A percentile compares a stretch with the other conserved stretches of the same genome.
phyloP scores from a whole-genome alignment of 345 rosid species.

The Salix suchowensis region DNA sequence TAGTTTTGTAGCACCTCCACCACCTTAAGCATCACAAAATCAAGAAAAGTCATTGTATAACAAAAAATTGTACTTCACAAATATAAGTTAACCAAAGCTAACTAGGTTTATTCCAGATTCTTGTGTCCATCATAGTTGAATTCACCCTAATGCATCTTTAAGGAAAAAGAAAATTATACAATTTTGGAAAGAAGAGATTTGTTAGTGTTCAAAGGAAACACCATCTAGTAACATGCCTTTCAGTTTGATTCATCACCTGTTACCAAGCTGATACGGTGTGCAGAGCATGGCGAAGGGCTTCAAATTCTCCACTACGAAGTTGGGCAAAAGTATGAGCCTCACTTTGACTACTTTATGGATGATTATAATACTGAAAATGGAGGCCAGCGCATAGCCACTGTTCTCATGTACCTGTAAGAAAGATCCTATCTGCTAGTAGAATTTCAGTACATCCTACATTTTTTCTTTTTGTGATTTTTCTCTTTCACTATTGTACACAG shows the following conservation, averaged over 20 bases:
- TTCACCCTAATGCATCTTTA: not conserved
- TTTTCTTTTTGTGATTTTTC: constrained; percentile 7
- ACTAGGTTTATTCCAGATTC: not conserved
- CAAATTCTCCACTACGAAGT: constrained; percentile 91
- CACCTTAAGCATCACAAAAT: not conserved
- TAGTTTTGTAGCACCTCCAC: not conserved
- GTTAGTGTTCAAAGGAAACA: not conserved
- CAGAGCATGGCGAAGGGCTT: constrained; percentile 96
- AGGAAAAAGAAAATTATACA: not conserved
- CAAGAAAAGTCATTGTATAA: not conserved
- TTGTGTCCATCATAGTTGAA: not conserved
- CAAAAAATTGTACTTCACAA: not conserved
- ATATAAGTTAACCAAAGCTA: not conserved
- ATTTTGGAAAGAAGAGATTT: not conserved
- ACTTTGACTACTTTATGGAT: constrained; percentile 83
- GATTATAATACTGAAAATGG: constrained; percentile 83
- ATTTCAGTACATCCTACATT: not conserved
- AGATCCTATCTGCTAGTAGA: not conserved
- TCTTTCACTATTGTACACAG: constrained; percentile 40
- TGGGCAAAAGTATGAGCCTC: constrained; percentile 95
- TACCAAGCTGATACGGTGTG: constrained; percentile 13
- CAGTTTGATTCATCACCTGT: not conserved
- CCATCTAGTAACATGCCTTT: not conserved
- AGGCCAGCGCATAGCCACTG: constrained; percentile 91
- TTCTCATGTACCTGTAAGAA: constrained; percentile 95